Percentiles rank a stretch among this genome's conserved stretches.
Evolutionary conservation across 2,329 filamentous ascomycete species (phyloP).

Genomic region (Alternaria atra): DNA sequence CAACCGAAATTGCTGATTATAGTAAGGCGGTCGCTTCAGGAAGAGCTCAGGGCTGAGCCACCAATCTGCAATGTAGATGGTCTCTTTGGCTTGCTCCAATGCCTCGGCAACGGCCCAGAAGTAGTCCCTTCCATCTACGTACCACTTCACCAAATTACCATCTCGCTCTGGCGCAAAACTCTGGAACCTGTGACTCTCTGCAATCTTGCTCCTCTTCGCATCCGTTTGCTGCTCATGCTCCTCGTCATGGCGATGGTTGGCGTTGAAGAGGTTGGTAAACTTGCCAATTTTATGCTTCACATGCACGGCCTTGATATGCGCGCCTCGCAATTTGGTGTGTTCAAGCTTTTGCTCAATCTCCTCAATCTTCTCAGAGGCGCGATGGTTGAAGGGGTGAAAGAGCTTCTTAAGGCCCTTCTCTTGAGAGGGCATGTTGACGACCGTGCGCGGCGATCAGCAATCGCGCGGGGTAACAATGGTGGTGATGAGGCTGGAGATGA

Average conservation of each 20-base stretch:
- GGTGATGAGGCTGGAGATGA: slow-evolving; percentile 2
- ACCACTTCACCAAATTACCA: slow-evolving; percentile 93
- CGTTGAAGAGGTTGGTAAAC: slow-evolving; percentile 76
- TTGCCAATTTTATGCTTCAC: slow-evolving; percentile 71
- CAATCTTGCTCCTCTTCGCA: slow-evolving; percentile 76
- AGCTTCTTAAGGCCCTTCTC: slow-evolving; percentile 46
- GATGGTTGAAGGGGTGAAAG: slow-evolving; percentile 50
- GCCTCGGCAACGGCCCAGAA: slow-evolving; percentile 92
- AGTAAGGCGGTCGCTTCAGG: slow-evolving; percentile 81
- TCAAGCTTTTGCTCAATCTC: slow-evolving; percentile 57
- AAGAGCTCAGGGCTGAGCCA: slow-evolving; percentile 93
- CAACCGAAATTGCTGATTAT: slow-evolving; percentile 84
- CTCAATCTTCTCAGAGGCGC: slow-evolving; percentile 36
- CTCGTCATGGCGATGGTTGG: slow-evolving; percentile 92
- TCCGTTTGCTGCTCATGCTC: slow-evolving; percentile 87
- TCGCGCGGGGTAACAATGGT: slow-evolving; percentile 12
- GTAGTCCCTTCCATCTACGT: slow-evolving; percentile 94
- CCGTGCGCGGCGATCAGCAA: slow-evolving; percentile 23
- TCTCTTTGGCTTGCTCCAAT: slow-evolving; percentile 87
- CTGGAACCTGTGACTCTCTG: slow-evolving; percentile 80
- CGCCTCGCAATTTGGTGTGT: slow-evolving; percentile 57
- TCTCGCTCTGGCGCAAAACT: slow-evolving; percentile 90
- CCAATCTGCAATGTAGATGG: slow-evolving; percentile 97
- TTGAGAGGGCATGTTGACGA: slow-evolving; percentile 32
- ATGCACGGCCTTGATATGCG: slow-evolving; percentile 64